phyloP scores from a whole-genome alignment of 345 rosid species.

The Pelargonium nanum region DNA sequence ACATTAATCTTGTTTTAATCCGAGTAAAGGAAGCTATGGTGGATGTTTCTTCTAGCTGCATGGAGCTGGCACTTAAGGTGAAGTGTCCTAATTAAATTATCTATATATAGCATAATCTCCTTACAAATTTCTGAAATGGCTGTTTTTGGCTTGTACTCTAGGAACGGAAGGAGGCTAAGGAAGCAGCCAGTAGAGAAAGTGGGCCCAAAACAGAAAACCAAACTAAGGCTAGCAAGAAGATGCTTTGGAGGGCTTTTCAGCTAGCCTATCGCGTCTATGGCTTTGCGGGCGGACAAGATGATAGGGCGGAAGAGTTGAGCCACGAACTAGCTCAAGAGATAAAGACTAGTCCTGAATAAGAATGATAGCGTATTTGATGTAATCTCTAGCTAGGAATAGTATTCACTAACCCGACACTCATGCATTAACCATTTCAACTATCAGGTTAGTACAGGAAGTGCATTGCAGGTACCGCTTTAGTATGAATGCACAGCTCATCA shows the following conservation, averaged over 20 bases:
- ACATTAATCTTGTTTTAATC: constrained; percentile 36
- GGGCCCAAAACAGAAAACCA: constrained; percentile 4
- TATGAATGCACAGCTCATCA: no score
- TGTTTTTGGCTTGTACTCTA: constrained; percentile 18
- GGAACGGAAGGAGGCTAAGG: constrained; percentile 35
- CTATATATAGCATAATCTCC: no score
- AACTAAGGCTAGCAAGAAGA: constrained; percentile 20
- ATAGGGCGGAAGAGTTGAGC: constrained; percentile 42
- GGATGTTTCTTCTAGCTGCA: constrained; percentile 64
- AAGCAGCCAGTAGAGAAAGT: constrained; percentile 9
- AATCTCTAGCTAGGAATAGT: neutral
- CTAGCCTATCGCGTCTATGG: constrained; percentile 50
- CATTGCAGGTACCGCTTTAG: no score
- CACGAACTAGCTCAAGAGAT: constrained; percentile 48
- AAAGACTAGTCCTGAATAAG: constrained; percentile 26
- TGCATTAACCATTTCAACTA: no score
- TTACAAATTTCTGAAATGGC: neutral
- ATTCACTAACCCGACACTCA: neutral
- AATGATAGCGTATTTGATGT: no score
- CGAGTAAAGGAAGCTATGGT: constrained; percentile 57
- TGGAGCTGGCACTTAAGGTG: constrained; percentile 61
- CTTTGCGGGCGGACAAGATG: constrained; percentile 66
- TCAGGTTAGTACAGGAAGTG: no score
- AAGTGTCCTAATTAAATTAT: no score
- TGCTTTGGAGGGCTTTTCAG: constrained; percentile 58